These are phyloP conservation scores for Coleophoma eucalyptorum DNA, from an alignment of 2,329 filamentous ascomycete genomes.

Conservation along the genomic window DNA sequence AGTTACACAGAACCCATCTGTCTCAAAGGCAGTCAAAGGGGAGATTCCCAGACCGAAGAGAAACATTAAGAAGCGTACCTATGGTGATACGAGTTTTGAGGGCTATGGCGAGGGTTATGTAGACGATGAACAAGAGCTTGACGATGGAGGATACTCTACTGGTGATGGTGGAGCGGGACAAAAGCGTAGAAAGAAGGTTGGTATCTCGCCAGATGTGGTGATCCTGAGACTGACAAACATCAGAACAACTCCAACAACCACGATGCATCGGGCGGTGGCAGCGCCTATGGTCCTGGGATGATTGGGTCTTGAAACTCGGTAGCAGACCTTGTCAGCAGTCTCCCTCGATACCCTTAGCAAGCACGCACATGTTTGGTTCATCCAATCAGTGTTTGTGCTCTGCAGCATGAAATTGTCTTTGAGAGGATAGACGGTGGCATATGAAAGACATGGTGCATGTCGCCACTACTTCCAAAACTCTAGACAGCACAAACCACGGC, in stretches of 20 bases:
- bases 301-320: slow-evolving; percentile 42
- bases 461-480: too few relatives aligned
- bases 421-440: too few relatives aligned
- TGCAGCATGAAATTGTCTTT: too few relatives aligned
- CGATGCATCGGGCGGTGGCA: slow-evolving; percentile 21
- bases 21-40: slow-evolving; percentile 8
- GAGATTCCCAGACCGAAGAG: slow-evolving; percentile 54
- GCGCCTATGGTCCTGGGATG: slow-evolving; percentile 54
- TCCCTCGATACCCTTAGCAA: background rate
- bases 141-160: slow-evolving; percentile 64
- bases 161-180: slow-evolving; percentile 56
- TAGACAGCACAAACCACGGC: too few relatives aligned
- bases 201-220: slow-evolving; percentile 16
- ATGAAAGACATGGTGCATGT: too few relatives aligned
- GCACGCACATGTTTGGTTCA: background rate
- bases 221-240: slow-evolving; percentile 17
- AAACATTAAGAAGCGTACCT: slow-evolving; percentile 68
- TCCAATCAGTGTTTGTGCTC: background rate
- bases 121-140: slow-evolving; percentile 54
- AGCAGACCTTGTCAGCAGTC: background rate
- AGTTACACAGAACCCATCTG: slow-evolving; percentile 8
- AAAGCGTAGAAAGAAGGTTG: slow-evolving; percentile 65
- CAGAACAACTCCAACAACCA: slow-evolving; percentile 21
- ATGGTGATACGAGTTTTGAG: slow-evolving; percentile 70
- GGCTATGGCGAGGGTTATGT: slow-evolving; percentile 70